Percentiles rank a stretch among this genome's conserved stretches.
Evolutionary conservation across 495 filamentous ascomycete species (phyloP).

Genomic region (Xanthoparmelia taractica): DNA sequence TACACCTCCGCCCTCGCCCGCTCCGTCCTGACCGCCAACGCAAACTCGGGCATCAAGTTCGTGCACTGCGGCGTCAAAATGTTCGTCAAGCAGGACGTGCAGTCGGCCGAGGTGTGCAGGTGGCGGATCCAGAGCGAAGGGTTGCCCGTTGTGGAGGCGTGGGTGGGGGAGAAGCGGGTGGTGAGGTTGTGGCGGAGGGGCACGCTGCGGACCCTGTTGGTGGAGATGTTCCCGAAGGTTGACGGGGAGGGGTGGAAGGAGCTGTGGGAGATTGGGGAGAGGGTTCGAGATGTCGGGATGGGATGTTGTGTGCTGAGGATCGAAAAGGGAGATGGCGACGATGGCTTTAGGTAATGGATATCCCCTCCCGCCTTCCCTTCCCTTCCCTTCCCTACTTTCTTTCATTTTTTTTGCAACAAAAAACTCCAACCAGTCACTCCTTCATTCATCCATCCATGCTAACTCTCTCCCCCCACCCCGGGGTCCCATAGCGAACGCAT

Average conservation of each 20-base stretch:
- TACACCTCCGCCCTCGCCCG: constrained; percentile 82
- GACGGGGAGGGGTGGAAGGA: constrained; percentile 56
- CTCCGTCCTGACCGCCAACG: constrained; percentile 73
- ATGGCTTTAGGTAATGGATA: constrained; percentile 59
- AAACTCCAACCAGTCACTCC: background rate
- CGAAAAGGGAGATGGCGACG: constrained; percentile 58
- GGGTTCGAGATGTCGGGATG: constrained; percentile 70
- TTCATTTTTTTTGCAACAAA: background rate
- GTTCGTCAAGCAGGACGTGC: constrained; percentile 95
- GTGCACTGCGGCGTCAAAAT: constrained; percentile 96
- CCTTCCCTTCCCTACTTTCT: too few relatives aligned
- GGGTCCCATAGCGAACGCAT: constrained; percentile 59
- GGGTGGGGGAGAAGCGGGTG: constrained; percentile 71
- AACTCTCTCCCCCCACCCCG: too few relatives aligned
- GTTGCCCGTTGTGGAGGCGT: constrained; percentile 75
- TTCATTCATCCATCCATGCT: too few relatives aligned
- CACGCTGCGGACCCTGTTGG: constrained; percentile 69
- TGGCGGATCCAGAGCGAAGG: constrained; percentile 97
- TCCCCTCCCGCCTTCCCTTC: too few relatives aligned
- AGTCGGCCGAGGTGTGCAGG: constrained; percentile 70
- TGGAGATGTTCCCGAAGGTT: constrained; percentile 94
- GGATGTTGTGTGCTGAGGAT: constrained; percentile 87
- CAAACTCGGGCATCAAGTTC: constrained; percentile 85
- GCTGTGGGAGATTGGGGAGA: constrained; percentile 79
- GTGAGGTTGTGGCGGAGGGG: constrained; percentile 63